A percentile compares a stretch with the other conserved stretches of the same genome.
These are phyloP conservation scores for Moniliella sp. DNA, from an alignment of 1,284 basidiomycete species.

Conservation along the genomic window DNA sequence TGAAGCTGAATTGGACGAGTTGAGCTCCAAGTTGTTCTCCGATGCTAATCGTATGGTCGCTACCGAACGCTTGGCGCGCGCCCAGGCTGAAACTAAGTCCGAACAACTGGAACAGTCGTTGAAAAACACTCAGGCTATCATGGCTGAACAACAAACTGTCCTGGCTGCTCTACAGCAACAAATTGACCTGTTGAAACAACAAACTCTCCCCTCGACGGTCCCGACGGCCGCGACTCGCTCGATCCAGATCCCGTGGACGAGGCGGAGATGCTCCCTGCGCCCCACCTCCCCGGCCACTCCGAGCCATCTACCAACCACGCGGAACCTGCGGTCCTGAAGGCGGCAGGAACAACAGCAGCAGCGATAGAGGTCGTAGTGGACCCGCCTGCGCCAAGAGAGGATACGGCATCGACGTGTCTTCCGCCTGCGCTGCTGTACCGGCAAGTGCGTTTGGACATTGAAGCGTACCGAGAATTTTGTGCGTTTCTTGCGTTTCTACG, in stretches of 20 bases:
- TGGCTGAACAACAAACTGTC: slow-evolving; percentile 34
- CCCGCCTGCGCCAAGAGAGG: background rate
- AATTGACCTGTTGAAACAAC: slow-evolving; percentile 45
- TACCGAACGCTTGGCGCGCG: slow-evolving; percentile 54
- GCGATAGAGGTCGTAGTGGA: too few relatives aligned
- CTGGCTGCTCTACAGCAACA: slow-evolving; percentile 62
- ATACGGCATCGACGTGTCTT: background rate
- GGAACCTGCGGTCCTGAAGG: too few relatives aligned
- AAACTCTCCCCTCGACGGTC: slow-evolving; percentile 3
- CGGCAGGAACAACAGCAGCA: too few relatives aligned
- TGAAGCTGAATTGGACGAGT: slow-evolving; percentile 50
- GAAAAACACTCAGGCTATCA: slow-evolving; percentile 54
- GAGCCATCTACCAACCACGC: too few relatives aligned
- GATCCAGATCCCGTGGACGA: slow-evolving; percentile 6
- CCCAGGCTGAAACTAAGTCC: slow-evolving; percentile 60
- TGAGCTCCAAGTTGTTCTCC: slow-evolving; percentile 49
- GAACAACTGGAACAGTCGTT: slow-evolving; percentile 58
- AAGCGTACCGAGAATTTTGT: slow-evolving; percentile 67
- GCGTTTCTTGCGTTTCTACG: slow-evolving; percentile 62
- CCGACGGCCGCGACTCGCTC: slow-evolving; percentile 2
- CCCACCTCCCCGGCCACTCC: too few relatives aligned
- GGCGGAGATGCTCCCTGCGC: slow-evolving; percentile 1
- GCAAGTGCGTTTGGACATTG: slow-evolving; percentile 15
- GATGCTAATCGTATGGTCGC: slow-evolving; percentile 45
- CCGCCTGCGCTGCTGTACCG: slow-evolving; percentile 4